Percentiles rank a stretch among this genome's conserved stretches.
Evolutionary conservation across 2,329 filamentous ascomycete genomes (phyloP).

Genomic region (Cryoendolithus antarcticus): DNA sequence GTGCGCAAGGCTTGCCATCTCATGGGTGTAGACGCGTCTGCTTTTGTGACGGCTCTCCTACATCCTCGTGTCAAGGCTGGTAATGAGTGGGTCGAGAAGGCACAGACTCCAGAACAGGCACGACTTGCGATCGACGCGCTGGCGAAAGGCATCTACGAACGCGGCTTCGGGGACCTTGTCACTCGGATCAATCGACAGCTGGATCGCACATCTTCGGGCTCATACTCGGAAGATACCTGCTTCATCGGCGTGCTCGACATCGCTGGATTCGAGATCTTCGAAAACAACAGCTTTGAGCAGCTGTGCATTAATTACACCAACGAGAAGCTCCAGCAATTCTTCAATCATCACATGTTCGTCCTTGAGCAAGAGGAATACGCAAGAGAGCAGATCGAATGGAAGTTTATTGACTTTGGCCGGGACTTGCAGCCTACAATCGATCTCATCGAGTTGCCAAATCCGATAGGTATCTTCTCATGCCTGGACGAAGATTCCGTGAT

Average conservation of each 20-base stretch:
- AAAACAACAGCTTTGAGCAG: constrained; percentile 96
- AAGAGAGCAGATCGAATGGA: constrained; percentile 95
- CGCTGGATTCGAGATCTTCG: constrained; percentile 97
- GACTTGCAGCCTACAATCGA: constrained; percentile 97
- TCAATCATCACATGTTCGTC: constrained; percentile 99
- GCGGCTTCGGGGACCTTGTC: constrained; percentile 86
- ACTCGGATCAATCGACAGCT: constrained; percentile 83
- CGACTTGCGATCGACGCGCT: constrained; percentile 80
- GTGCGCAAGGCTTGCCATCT: constrained; percentile 71
- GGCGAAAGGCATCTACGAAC: constrained; percentile 94
- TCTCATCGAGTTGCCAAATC: constrained; percentile 87
- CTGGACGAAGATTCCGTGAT: constrained; percentile 96
- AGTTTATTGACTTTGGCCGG: constrained; percentile 97
- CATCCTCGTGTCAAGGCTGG: constrained; percentile 93
- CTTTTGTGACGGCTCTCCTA: constrained; percentile 76
- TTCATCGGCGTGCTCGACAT: constrained; percentile 99
- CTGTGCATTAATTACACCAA: constrained; percentile 99
- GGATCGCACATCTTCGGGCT: constrained; percentile 57
- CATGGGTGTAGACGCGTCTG: constrained; percentile 70
- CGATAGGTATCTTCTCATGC: constrained; percentile 97
- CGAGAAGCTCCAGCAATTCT: constrained; percentile 97
- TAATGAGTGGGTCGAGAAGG: constrained; percentile 92
- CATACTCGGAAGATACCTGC: constrained; percentile 73
- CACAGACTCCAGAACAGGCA: constrained; percentile 93
- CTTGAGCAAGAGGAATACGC: constrained; percentile 97